Evolutionary conservation across 2,329 filamentous ascomycete genomes (phyloP).

Genomic region (Alternaria sp.): DNA sequence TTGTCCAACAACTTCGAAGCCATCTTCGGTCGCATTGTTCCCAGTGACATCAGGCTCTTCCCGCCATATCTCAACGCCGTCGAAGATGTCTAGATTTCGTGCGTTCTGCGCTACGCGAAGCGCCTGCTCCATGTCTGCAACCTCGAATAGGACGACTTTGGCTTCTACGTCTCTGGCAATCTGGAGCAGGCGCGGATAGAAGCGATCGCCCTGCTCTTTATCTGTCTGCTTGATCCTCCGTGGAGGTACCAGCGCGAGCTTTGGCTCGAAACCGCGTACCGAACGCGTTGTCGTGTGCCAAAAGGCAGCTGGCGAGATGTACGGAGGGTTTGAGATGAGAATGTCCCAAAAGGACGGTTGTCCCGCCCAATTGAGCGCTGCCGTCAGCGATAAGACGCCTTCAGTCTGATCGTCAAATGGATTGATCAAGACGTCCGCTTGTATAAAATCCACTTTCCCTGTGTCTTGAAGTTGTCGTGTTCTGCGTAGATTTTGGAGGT

Average conservation of each 20-base stretch:
- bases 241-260: constrained; percentile 71
- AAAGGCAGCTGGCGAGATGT: constrained; percentile 74
- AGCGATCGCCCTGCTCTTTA: constrained; percentile 57
- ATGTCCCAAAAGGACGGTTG: constrained; percentile 59
- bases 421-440: constrained; percentile 55
- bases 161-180: constrained; percentile 60
- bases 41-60: constrained; percentile 56
- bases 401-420: constrained; percentile 53
- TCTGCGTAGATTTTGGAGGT: constrained; percentile 57
- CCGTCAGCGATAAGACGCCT: constrained; percentile 18
- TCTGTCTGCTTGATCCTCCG: constrained; percentile 18
- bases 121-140: constrained; percentile 74
- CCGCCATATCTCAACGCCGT: constrained; percentile 71
- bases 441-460: constrained; percentile 54
- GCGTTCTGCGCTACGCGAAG: constrained; percentile 63
- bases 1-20: constrained; percentile 42
- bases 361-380: constrained; percentile 17
- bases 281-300: constrained; percentile 69
- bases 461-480: constrained; percentile 1
- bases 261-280: constrained; percentile 83
- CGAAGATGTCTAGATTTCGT: constrained; percentile 31
- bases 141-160: constrained; percentile 69
- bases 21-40: constrained; percentile 1
- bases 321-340: constrained; percentile 88
- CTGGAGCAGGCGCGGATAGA: constrained; percentile 71